These are phyloP conservation scores for Arabis alpina DNA, from an alignment of 345 rosid species.

Conservation along the genomic window DNA sequence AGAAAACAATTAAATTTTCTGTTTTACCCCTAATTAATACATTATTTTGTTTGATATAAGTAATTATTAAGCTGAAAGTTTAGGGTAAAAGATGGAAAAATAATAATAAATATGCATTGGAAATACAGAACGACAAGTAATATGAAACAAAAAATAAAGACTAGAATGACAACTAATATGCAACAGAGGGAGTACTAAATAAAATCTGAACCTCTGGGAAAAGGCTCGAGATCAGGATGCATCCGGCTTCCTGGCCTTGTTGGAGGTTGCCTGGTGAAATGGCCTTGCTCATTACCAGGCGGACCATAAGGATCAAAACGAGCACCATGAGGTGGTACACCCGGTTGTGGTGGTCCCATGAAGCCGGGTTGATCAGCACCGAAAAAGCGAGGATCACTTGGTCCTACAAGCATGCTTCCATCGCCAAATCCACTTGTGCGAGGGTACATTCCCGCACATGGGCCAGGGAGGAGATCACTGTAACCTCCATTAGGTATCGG, in stretches of 20 bases:
- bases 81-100: too few species aligned
- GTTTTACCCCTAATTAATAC: too few species aligned
- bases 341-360: slow-evolving; percentile 60
- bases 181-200: too few species aligned
- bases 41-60: too few species aligned
- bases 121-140: too few species aligned
- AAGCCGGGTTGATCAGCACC: slow-evolving; percentile 46
- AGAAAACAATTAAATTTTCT: too few species aligned
- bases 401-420: slow-evolving; percentile 86
- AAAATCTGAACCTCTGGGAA: slow-evolving; percentile 58
- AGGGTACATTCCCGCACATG: slow-evolving; percentile 82
- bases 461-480: slow-evolving; percentile 71
- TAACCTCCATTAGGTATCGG: slow-evolving; percentile 45
- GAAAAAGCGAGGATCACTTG: slow-evolving; percentile 69
- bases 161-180: too few species aligned
- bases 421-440: slow-evolving; percentile 59
- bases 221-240: slow-evolving; percentile 82
- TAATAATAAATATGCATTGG: too few species aligned
- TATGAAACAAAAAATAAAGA: too few species aligned
- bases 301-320: slow-evolving; percentile 96
- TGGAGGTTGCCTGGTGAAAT: slow-evolving; percentile 67
- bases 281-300: slow-evolving; percentile 71
- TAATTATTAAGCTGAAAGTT: too few species aligned
- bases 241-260: slow-evolving; percentile 52
- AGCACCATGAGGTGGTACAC: slow-evolving; percentile 91